Percentiles rank a stretch among this genome's conserved stretches.
phyloP scores from a whole-genome alignment of 2,329 filamentous ascomycete species.

The Coniochaeta hoffmannii region DNA sequence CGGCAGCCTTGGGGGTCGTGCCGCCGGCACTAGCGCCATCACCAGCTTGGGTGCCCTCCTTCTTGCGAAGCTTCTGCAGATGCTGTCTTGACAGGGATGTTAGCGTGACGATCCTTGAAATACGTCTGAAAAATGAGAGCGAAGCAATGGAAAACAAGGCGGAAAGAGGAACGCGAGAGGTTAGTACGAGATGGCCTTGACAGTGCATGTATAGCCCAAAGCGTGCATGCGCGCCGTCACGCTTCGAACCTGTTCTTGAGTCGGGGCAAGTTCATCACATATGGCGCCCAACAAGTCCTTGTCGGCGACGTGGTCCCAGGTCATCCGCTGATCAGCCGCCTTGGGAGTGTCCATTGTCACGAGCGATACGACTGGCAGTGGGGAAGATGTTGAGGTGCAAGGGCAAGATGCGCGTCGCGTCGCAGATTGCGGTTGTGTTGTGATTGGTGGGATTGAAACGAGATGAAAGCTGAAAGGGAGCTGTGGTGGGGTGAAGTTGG shows the following conservation, averaged over 20 bases:
- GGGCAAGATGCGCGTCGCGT: not conserved
- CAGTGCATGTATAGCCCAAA: conserved; percentile 17
- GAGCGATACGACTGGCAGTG: not conserved
- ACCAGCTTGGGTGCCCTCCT: conserved; percentile 16
- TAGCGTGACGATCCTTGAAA: not conserved
- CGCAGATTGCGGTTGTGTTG: not conserved
- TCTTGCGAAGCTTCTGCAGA: conserved; percentile 24
- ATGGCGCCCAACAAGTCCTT: conserved; percentile 20
- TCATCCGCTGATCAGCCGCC: conserved; percentile 11
- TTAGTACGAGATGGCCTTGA: conserved; percentile 21
- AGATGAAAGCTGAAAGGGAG: not conserved
- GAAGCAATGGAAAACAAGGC: conserved; percentile 5
- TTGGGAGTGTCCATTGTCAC: not conserved
- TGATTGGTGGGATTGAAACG: not conserved
- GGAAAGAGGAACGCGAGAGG: conserved; percentile 4
- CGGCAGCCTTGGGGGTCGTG: conserved; percentile 2
- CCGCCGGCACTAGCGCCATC: conserved; percentile 4
- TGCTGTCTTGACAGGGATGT: conserved; percentile 21
- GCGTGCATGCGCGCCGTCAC: conserved; percentile 16
- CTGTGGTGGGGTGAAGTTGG: not conserved
- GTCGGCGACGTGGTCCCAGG: conserved; percentile 18
- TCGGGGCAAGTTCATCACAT: conserved; percentile 14
- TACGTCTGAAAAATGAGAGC: conserved; percentile 1
- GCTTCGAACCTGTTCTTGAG: conserved; percentile 14
- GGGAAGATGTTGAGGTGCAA: not conserved